phyloP scores from a whole-genome alignment of 495 filamentous ascomycete genomes.

The Xylona heveae region DNA sequence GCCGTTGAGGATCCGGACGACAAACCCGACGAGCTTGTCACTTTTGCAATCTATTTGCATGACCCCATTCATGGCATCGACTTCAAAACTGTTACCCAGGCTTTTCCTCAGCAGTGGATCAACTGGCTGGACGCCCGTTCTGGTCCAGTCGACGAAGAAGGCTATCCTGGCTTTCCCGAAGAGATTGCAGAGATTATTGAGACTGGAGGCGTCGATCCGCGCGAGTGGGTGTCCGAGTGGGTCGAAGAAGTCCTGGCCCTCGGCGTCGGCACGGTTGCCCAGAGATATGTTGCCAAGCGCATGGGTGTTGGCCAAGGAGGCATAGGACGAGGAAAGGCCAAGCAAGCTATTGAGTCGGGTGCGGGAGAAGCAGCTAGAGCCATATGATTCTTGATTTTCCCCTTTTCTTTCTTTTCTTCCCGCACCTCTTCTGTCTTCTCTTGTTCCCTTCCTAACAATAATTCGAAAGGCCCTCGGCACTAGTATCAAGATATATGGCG shows the following conservation, averaged over 20 bases:
- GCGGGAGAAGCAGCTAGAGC: conserved; percentile 72
- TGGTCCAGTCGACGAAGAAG: conserved; percentile 22
- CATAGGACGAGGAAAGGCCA: conserved; percentile 60
- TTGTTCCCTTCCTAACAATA: not conserved
- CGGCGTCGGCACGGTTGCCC: conserved; percentile 69
- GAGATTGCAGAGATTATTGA: conserved; percentile 79
- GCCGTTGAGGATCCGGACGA: conserved; percentile 26
- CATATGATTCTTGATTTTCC: conserved; percentile 14
- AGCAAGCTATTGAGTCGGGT: conserved; percentile 48
- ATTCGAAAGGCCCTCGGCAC: not conserved
- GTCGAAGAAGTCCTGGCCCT: conserved; percentile 74
- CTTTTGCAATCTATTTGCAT: conserved; percentile 79
- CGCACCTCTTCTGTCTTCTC: not conserved
- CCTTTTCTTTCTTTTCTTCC: not conserved
- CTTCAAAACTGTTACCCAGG: conserved; percentile 66
- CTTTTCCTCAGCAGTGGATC: conserved; percentile 71
- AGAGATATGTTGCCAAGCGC: conserved; percentile 79
- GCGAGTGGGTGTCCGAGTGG: conserved; percentile 97
- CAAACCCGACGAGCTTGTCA: conserved; percentile 32
- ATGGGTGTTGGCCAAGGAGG: conserved; percentile 89
- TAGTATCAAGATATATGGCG: no score
- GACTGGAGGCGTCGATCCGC: conserved; percentile 73
- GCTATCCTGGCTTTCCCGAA: conserved; percentile 30
- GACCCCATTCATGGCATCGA: conserved; percentile 85
- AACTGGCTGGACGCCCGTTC: conserved; percentile 72